Base-by-base conservation (phyloP, 805 yeast species). In the Sugiyamaella mastotermitis region DNA sequence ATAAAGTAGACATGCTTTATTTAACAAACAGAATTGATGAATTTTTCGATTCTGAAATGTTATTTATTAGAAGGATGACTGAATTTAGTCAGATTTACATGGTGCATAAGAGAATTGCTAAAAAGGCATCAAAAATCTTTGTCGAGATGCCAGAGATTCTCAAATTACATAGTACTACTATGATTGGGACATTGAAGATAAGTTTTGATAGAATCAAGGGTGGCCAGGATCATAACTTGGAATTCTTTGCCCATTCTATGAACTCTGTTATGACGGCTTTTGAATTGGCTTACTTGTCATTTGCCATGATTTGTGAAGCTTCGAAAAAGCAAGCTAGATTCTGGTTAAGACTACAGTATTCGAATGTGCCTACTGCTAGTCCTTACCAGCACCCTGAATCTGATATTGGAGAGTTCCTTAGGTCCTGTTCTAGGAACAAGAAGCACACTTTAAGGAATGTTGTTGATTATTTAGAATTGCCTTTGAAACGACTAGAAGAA, bases 341-440 rank as follows among this genome's bases (percentile, higher is more conserved):
- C 8, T 47, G 46, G 43, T 32, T 44, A 25, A 22, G 31, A 16
- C 35, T 44, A 17, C 21, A 37, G 25, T 25, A 40, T 31, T 10
- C 24, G 19, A 27, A 14, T 33, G 23, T 18, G 11, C 9, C 38
- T 7, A 15, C 35, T 10, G 13, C 31, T 25, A 14, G 28, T 8
- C 26, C 29, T 24, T 38, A 23, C 9, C 32, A 33, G 15, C 42
- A 43, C 25, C 42, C 45, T 9, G 41, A 38, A 10, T 33, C 31
- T 4, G 43, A 44, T 10, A 20, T 49, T 16, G 53, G 51, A 9
- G 52, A 51, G 17, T 51, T 53, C 53, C 31, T 48, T 17, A 35
- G 46, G 2, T 30, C 32, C 4, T 34, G 41, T 28, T 13, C 15
- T n/a, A 39, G 28, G 20, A 27, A 19, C 7, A 31, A 40, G 21